Conservation (phyloP, 1,284 basidiomycete species). For the Marasmius tenuissimus region DNA sequence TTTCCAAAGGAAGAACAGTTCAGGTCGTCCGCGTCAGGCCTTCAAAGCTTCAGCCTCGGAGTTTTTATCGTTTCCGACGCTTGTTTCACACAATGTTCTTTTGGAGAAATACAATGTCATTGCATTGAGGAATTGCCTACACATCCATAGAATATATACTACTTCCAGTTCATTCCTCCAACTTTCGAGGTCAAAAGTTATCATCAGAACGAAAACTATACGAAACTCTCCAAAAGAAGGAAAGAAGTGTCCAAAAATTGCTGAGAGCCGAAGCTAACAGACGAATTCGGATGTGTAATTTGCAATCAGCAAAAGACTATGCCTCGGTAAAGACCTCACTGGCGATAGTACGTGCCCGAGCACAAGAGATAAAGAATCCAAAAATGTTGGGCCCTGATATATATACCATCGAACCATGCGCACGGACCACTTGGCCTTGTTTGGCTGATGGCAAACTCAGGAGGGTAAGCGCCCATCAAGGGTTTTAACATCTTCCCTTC, state of each 20-base stretch:
- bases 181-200: not conserved
- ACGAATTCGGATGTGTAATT: slow-evolving; percentile 87
- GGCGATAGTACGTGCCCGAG: slow-evolving; percentile 90
- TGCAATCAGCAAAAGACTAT: slow-evolving; percentile 94
- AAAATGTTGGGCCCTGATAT: slow-evolving; percentile 16
- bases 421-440: slow-evolving; percentile 43
- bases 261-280: slow-evolving; percentile 73
- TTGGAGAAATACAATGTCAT: too few relatives aligned
- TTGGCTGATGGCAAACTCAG: not conserved
- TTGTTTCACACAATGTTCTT: too few relatives aligned
- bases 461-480: too few relatives aligned
- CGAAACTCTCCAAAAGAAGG: not conserved
- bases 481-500: too few relatives aligned
- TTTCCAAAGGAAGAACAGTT: too few relatives aligned
- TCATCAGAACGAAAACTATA: not conserved
- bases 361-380: slow-evolving; percentile 67
- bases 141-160: too few relatives aligned
- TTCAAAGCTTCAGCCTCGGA: too few relatives aligned
- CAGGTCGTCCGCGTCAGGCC: too few relatives aligned
- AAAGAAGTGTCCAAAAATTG: slow-evolving; percentile 69
- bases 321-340: slow-evolving; percentile 90
- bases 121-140: too few relatives aligned
- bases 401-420: slow-evolving; percentile 30
- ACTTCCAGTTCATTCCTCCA: not conserved
- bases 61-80: too few relatives aligned